Evolutionary conservation across 1,284 basidiomycete genomes (phyloP), one percentile per base, ranked within the genome.

Genomic region (Apiotrichum sp.): DNA sequence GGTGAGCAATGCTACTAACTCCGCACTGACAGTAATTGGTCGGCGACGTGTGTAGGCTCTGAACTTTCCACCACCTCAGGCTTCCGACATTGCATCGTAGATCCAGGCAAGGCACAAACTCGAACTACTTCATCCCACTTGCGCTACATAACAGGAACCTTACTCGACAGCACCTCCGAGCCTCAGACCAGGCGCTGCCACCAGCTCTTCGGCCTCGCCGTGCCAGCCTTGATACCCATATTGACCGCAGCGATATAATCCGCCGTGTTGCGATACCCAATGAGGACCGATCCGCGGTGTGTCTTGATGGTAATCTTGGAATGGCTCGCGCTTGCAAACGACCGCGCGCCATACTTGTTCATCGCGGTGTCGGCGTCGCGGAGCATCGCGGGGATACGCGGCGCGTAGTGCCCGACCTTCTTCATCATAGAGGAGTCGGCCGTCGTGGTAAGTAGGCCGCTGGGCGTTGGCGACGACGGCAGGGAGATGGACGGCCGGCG

Each of bases 211-310:
- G 22, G 42, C 52, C 35, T 45, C 29, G 29, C 29, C 3, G 29
- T 29, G 2, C 29, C 29, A 29, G 29, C 29, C 3, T 29, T 29
- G 29, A 29, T 29, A 29, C 29, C 29, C 29, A 29, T 29, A 29
- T 29, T 29, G 29, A 29, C 29, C 29, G 29, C 29, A 29, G 29
- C 29, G 29, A 29, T 29, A 29, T 14, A 44, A 16, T 56, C 60
- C n/a, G 2, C 10, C 2, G 42, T 41, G 6, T 29, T 52, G 6
- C 46, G 34, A n/a, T 54, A 48, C 13, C 55, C 57, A 7, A 62
- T n/a, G 1, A 64, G 64, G 2, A 72, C 67, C 46, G 61, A 55
- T 0, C 70, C 68, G 43, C 67, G 67, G 33, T 48, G 55, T 14
- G 55, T 63, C 36, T 52, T 55, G 16, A 72, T 56, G 3, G 47